Percentiles rank a stretch among this genome's conserved stretches.
phyloP scores from a whole-genome alignment of 78 protist genomes.

The Tieghemostelium lacteum region DNA sequence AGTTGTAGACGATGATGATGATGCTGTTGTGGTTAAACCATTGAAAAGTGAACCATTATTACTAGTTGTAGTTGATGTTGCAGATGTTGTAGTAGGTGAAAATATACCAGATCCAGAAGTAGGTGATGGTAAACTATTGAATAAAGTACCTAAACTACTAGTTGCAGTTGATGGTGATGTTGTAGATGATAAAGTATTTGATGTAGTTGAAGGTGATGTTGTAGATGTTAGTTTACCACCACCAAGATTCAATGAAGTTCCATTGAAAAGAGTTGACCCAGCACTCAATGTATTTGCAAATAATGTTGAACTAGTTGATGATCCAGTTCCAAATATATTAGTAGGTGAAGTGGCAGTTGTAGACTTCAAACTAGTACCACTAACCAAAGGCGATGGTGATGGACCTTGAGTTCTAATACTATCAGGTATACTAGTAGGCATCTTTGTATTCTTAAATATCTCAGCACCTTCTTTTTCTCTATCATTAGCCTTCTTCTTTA shows the following conservation, averaged over 20 bases:
- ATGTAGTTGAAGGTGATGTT: background rate
- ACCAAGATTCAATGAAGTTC: no score
- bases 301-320: no score
- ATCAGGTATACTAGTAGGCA: background rate
- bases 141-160: background rate
- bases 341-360: no score
- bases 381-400: no score
- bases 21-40: background rate
- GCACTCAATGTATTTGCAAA: no score
- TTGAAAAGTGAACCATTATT: no score
- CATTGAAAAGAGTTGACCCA: no score
- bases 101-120: background rate
- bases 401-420: no score
- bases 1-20: background rate
- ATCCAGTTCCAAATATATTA: no score
- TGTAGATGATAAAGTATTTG: background rate
- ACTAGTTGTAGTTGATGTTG: slow-evolving; percentile 1
- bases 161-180: background rate
- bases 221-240: background rate
- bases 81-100: background rate
- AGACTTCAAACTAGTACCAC: no score
- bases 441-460: background rate
- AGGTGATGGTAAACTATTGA: no score
- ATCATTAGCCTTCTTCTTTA: background rate
- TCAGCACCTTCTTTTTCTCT: slow-evolving; percentile 9